Evolutionary conservation across 208 protist genomes (phyloP).

Genomic region (Crithidia mellificae): DNA sequence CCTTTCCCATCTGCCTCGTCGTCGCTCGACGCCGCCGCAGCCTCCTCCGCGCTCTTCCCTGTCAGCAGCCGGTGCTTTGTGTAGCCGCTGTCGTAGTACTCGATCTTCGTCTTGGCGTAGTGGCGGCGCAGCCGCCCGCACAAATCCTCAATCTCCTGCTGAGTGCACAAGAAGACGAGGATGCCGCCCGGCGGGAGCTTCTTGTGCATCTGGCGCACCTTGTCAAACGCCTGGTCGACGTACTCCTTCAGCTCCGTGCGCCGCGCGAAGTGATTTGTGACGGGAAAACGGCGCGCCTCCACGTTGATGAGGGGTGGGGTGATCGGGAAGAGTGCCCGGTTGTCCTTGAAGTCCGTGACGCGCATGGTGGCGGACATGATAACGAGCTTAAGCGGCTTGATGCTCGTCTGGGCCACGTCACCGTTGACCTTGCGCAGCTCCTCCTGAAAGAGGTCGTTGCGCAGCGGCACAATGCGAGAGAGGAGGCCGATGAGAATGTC

Average conservation of each 20-base stretch:
- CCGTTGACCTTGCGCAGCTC: constrained; percentile 59
- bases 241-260: constrained; percentile 94
- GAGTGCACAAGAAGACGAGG: constrained; percentile 97
- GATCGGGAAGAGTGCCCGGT: constrained; percentile 94
- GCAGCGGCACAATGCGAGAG: constrained; percentile 96
- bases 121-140: constrained; percentile 81
- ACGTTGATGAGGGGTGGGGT: constrained; percentile 95
- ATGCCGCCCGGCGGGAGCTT: constrained; percentile 97
- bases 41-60: constrained; percentile 52
- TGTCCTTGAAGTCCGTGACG: constrained; percentile 93
- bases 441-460: constrained; percentile 87
- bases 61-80: constrained; percentile 57
- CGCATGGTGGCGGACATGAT: constrained; percentile 95
- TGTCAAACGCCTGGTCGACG: constrained; percentile 93
- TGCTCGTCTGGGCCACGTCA: constrained; percentile 45
- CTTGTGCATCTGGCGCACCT: constrained; percentile 97
- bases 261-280: constrained; percentile 96
- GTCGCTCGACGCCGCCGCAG: constrained; percentile 14
- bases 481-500: constrained; percentile 99
- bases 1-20: constrained; percentile 19
- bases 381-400: constrained; percentile 88
- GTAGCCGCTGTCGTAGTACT: constrained; percentile 87
- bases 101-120: constrained; percentile 82
- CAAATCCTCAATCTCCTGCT: constrained; percentile 94
- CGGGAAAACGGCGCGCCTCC: constrained; percentile 95